Evolutionary conservation across 306 rosid species (phyloP).

Genomic region (Pyrus pyrifolia): DNA sequence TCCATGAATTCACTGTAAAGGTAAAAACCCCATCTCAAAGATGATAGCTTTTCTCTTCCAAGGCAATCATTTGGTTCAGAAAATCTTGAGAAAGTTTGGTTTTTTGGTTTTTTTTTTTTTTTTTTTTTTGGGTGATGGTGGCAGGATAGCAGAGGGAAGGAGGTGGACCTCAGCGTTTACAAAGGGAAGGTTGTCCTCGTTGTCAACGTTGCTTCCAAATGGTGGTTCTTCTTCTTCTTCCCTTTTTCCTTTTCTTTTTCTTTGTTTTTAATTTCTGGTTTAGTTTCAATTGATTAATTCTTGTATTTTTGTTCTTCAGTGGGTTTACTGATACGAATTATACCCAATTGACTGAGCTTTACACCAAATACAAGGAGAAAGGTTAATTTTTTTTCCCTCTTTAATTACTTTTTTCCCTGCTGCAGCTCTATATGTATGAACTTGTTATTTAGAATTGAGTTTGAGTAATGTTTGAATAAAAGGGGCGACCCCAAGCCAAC

Average conservation of each 20-base stretch:
- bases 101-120: not conserved
- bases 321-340: conserved; percentile 71
- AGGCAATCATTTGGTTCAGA: not conserved
- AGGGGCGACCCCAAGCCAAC: too few relatives aligned
- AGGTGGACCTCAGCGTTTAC: conserved; percentile 59
- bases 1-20: conserved; percentile 86
- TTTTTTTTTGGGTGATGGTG: not conserved
- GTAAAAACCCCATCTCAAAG: conserved; percentile 15
- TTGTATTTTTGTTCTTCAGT: conserved; percentile 23
- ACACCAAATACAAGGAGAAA: conserved; percentile 50
- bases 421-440: not conserved
- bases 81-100: not conserved
- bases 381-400: conserved; percentile 28
- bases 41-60: not conserved
- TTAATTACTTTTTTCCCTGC: not conserved
- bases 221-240: conserved; percentile 35
- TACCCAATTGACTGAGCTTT: conserved; percentile 72
- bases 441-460: not conserved
- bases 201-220: conserved; percentile 92
- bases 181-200: conserved; percentile 81
- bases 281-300: not conserved
- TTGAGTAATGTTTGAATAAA: not conserved
- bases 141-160: conserved; percentile 70
- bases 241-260: not conserved
- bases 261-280: not conserved